Base-by-base conservation (phyloP, 148 eudicot genomes). In the Camellia sinensis region DNA sequence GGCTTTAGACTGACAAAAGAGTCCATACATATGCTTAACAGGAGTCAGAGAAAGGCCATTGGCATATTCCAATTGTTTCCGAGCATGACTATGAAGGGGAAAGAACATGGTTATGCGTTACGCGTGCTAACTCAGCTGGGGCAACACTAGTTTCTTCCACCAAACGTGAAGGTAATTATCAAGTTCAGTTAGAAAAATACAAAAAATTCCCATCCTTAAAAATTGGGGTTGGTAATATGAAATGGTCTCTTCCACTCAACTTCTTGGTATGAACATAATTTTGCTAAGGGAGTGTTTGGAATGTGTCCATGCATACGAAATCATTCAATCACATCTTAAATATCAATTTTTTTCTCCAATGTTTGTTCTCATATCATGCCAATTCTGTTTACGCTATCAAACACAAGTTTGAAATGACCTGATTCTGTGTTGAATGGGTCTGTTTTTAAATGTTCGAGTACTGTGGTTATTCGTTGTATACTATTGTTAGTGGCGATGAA, bases 31-130 rank as follows among this genome's bases (percentile, higher is more conserved):
- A 71, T 69, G 41, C 12, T 3, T 50, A 46, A 76, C 89, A 95
- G 98, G 98, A 95, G 77, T 91, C 97, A 7, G 87, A 83, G 61
- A 86, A 83, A 84, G 98, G 98, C 62, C 89, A 90, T 76, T 95
- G 98, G 98, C 98, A 95, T 86, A 84, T 95, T 84, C 98, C 98
- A n/a, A 79, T 95, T 66, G 90, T 74, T 76, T 90, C 93, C 37
- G 88, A 91, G 76, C 80, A 80, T 72, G 89, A 90, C 71, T 82
- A 87, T 57, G 92, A 88, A 85, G 96, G 65, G 78, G 91, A 93
- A 78, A 84, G 96, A 71, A 78, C 80, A 80, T 95, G 97, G 96
- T 77, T 95, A 83, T 95, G 98, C 82, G 82, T 88, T 41, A 86
- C 86, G 59, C 97, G 97, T 77, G 81, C 84, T 64, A 87, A 88